phyloP scores from a whole-genome alignment of 2,329 filamentous ascomycete genomes.

The Fusarium sp. region DNA sequence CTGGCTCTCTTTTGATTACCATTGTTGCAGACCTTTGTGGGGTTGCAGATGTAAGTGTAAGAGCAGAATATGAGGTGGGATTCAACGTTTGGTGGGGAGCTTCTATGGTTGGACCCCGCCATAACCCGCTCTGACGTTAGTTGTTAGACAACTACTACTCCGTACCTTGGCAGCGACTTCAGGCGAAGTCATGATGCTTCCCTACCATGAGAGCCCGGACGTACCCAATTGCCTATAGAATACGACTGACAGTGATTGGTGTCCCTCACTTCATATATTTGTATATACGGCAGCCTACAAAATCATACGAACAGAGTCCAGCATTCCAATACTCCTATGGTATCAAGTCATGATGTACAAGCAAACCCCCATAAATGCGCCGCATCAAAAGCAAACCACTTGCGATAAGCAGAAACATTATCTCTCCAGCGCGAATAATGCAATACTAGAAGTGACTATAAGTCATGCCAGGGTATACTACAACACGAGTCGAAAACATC shows the following conservation, averaged over 20 bases:
- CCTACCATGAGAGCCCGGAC: conserved; percentile 5
- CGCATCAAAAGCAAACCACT: conserved; percentile 1
- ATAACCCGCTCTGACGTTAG: conserved; percentile 21
- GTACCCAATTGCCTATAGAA: not conserved
- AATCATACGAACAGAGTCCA: not conserved
- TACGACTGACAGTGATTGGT: not conserved
- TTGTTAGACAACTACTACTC: not conserved
- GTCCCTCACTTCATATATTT: not conserved
- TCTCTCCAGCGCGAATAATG: not conserved
- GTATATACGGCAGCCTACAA: not conserved
- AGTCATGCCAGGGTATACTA: not conserved
- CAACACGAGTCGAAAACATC: not conserved
- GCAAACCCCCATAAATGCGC: conserved; percentile 13
- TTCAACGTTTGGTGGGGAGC: conserved; percentile 16
- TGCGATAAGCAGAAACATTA: not conserved
- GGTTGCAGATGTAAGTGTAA: conserved; percentile 5
- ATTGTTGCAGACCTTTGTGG: conserved; percentile 39
- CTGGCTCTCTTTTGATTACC: conserved; percentile 50
- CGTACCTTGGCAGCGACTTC: not conserved
- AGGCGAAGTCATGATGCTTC: conserved; percentile 3
- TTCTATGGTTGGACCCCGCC: conserved; percentile 33
- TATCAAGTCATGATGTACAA: conserved; percentile 34
- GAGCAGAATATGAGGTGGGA: conserved; percentile 26
- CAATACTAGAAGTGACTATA: not conserved
- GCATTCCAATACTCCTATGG: not conserved